Base-by-base conservation (phyloP, 2,329 filamentous ascomycete genomes). In the Pyrenophora seminiperda region DNA sequence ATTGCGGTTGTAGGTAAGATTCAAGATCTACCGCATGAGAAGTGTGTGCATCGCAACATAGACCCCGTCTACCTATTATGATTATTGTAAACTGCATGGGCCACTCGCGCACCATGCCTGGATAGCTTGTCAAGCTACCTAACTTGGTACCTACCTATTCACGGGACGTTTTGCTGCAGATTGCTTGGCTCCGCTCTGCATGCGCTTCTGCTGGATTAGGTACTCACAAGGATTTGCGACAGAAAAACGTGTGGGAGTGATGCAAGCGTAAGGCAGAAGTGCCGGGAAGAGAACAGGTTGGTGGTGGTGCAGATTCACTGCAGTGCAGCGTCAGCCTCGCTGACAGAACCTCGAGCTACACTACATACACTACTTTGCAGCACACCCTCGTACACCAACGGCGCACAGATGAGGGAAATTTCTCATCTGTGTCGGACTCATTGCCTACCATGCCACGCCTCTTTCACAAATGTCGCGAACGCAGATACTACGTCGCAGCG, bases 1-100 rank as follows among this genome's bases (percentile, higher is more conserved):
- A n/a, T 45, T 41, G 34, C 45, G 32, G 46, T 27, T 50, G 50
- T 38, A 42, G 13, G 41, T 37, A 20, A 37, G 44, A 48, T 34
- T 29, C 42, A 37, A 27, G 46, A 36, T 42, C 24, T 45, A 37
- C 46, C 34, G 45, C 45, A 49, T 22, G 32, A 14, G 32, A 11
- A 27, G 24, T 9, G 24, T 24, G 19, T 44, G 33, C 33, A 36
- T 36, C 20, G 27, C 46, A 38, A 29, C 33, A 44, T 38, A 41
- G 18, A 22, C 22, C 24, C 9, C 33, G 37, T 44, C 30, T 44
- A 17, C 39, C 30, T 44, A 17, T 41, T 40, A 44, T 38, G 46
- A 44, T 44, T 49, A 49, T 40, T 41, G 39, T 42, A 43, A 27
- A 33, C 32, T 39, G 37, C 32, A 38, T 38, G 30, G 42, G 24